Base-by-base conservation (phyloP, 169 alveolate genomes). In the Amoebophrya sp. region DNA sequence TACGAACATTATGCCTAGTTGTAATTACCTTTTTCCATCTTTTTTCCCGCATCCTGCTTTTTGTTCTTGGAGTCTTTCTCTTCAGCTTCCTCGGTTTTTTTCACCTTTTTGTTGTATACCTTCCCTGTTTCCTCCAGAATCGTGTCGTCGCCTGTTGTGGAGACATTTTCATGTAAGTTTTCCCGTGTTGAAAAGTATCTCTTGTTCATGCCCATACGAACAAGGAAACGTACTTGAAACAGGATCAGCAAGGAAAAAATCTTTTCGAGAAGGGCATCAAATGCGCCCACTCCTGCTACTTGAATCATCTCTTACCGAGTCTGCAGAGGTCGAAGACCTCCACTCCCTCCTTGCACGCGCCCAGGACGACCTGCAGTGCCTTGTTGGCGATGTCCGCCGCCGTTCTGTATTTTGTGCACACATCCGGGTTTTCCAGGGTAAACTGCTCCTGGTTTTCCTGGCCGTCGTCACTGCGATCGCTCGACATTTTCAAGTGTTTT, bases 21-120 rank as follows among this genome's bases (percentile, higher is more conserved):
- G n/a, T n/a, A n/a, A n/a, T n/a, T n/a, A 66, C 83, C 83, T 66
- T 98, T 97, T 90, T 96, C 97, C 33, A 97, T 92, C 93, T 96
- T 96, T 94, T 96, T 96, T 94, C 97, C 97, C 90, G 95, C 93
- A 77, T 95, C 94, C 54, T 94, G 92, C 90, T 94, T 94, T 39
- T 91, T 88, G 55, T 77, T 91, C 18, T 91, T 93, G 54, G 90
- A 90, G 53, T 93, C 94, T 33, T 91, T 88, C 89, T 93, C 94
- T 12, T 83, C 93, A n/a, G n/a, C n/a, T n/a, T n/a, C n/a, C 47
- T 93, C 66, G 66, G 29, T 91, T 90, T 91, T 91, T 33, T 89
- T 39, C 77, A 89, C 91, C 77, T 89, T 89, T 25, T 89, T 89
- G 23, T 89, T 89, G 40, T 89, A 89, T 0, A 89, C 39, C 77